These are phyloP conservation scores for Rhododendron griersonianum DNA, from an alignment of 148 eudicot species.

Conservation along the genomic window DNA sequence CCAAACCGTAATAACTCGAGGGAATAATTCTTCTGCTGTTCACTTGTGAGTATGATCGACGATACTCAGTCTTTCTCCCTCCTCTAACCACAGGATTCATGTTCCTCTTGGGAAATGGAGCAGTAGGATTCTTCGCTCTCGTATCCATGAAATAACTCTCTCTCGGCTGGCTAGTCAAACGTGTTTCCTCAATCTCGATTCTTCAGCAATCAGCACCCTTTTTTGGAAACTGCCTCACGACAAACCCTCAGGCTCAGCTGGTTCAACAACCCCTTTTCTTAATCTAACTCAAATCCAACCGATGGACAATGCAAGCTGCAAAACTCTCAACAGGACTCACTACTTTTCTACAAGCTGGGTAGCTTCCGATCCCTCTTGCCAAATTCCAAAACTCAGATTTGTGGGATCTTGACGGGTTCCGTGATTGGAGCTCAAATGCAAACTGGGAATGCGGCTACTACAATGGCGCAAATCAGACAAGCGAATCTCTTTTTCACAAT, in stretches of 20 bases:
- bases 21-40: constrained; percentile 12
- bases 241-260: not conserved
- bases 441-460: not conserved
- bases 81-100: not conserved
- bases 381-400: not conserved
- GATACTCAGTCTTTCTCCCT: constrained; percentile 1
- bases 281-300: not conserved
- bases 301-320: not conserved
- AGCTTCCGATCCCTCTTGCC: not conserved
- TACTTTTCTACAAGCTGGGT: not conserved
- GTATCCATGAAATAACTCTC: constrained; percentile 8
- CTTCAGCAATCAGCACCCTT: not conserved
- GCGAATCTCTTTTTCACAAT: not conserved
- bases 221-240: not conserved
- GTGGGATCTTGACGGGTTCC: too few relatives aligned
- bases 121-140: constrained; percentile 1
- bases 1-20: constrained; percentile 49
- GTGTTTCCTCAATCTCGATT: not conserved
- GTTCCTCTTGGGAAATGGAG: constrained; percentile 2
- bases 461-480: not conserved
- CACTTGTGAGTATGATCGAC: constrained; percentile 18
- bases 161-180: not conserved
- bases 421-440: not conserved
- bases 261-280: not conserved
- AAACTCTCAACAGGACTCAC: not conserved